phyloP scores from a whole-genome alignment of 1,139 yeast species.

The Groenewaldozyma auringiensis region DNA sequence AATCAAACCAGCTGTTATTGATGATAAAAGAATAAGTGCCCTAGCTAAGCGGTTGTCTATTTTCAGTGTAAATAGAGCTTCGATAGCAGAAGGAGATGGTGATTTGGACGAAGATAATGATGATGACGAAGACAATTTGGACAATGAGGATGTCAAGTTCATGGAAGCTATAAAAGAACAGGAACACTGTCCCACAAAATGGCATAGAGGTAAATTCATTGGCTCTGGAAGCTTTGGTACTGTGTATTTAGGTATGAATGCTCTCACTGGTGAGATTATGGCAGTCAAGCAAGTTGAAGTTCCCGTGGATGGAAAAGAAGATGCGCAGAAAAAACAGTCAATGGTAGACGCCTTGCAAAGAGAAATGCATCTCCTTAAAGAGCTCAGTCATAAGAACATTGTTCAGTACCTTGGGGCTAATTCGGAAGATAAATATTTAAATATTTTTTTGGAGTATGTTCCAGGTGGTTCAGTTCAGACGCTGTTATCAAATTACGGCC shows the following conservation, averaged over 20 bases:
- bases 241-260: conserved; percentile 86
- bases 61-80: conserved; percentile 24
- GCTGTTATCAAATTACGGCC: conserved; percentile 78
- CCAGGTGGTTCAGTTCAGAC: conserved; percentile 96
- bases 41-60: conserved; percentile 21
- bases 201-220: conserved; percentile 89
- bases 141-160: conserved; percentile 29
- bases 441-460: conserved; percentile 86
- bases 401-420: conserved; percentile 86
- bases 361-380: conserved; percentile 73
- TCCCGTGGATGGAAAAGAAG: conserved; percentile 36
- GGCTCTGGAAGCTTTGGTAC: conserved; percentile 96
- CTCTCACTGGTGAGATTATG: conserved; percentile 89
- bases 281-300: conserved; percentile 91
- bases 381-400: conserved; percentile 81
- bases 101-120: conserved; percentile 21
- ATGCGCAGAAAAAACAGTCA: conserved; percentile 41
- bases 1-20: conserved; percentile 1
- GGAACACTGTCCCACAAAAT: conserved; percentile 58
- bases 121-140: conserved; percentile 15
- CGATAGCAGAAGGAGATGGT: conserved; percentile 9
- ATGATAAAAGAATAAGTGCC: conserved; percentile 15
- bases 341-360: conserved; percentile 81
- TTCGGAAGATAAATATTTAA: conserved; percentile 55
- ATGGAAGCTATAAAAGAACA: conserved; percentile 42